These are phyloP conservation scores for Medicago lupulina DNA, from an alignment of 306 rosid genomes.

Conservation along the genomic window DNA sequence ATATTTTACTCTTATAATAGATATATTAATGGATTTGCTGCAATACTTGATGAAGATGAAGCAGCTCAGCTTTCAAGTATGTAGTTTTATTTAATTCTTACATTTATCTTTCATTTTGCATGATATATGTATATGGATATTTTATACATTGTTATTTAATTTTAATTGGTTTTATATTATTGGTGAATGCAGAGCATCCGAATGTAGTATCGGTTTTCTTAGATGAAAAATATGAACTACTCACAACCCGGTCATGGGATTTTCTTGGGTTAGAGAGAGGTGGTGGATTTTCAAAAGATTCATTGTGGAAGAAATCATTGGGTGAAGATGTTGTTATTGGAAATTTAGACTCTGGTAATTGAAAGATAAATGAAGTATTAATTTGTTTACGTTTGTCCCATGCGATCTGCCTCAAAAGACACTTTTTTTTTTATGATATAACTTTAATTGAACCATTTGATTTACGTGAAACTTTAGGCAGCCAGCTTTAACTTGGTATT, in stretches of 20 bases:
- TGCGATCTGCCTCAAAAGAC: no score
- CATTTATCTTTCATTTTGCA: neutral
- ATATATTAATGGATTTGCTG: slow-evolving; percentile 80
- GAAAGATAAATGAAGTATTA: neutral
- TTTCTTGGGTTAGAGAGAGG: slow-evolving; percentile 34
- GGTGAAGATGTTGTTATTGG: slow-evolving; percentile 70
- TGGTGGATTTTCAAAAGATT: slow-evolving; percentile 23
- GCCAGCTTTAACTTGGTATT: neutral
- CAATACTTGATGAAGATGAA: slow-evolving; percentile 61
- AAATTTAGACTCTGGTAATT: slow-evolving; percentile 67
- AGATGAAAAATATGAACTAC: slow-evolving; percentile 49
- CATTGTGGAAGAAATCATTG: slow-evolving; percentile 57
- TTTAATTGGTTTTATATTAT: neutral
- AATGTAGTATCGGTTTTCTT: slow-evolving; percentile 63
- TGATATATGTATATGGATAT: neutral
- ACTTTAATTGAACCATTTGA: neutral
- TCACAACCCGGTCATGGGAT: neutral
- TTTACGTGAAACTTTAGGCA: no score
- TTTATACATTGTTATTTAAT: neutral
- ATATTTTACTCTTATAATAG: slow-evolving; percentile 67
- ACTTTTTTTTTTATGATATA: neutral
- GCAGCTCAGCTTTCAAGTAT: slow-evolving; percentile 59
- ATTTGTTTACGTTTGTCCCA: no score
- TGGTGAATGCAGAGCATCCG: slow-evolving; percentile 54
- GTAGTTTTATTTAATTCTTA: slow-evolving; percentile 16